phyloP scores from a whole-genome alignment of 192 early-diverging fungal genomes.

The Linnemannia schmuckeri region DNA sequence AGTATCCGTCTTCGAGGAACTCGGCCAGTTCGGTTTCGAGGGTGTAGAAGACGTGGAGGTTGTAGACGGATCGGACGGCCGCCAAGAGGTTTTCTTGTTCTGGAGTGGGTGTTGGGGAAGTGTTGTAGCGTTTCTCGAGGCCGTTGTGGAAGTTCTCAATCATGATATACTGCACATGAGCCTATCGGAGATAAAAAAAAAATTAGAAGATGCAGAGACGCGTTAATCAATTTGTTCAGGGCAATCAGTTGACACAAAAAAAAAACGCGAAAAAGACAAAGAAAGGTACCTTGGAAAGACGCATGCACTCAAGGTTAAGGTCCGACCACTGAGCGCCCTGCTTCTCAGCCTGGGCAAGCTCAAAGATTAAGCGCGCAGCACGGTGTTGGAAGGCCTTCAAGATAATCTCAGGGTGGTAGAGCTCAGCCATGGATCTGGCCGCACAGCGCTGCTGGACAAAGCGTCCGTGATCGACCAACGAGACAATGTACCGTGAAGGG shows the following conservation, averaged over 20 bases:
- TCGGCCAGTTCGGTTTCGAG: slow-evolving; percentile 76
- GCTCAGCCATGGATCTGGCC: slow-evolving; percentile 38
- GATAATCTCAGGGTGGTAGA: slow-evolving; percentile 66
- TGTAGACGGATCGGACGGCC: slow-evolving; percentile 59
- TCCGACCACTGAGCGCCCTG: slow-evolving; percentile 73
- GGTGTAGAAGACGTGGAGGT: slow-evolving; percentile 71
- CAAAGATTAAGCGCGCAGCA: slow-evolving; percentile 74
- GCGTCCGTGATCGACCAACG: slow-evolving; percentile 14
- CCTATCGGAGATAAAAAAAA: slow-evolving; percentile 30
- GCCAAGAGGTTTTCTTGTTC: slow-evolving; percentile 46
- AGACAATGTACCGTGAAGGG: slow-evolving; percentile 38
- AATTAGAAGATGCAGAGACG: not conserved
- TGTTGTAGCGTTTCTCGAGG: slow-evolving; percentile 53
- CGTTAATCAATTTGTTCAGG: not conserved
- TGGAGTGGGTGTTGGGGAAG: slow-evolving; percentile 13
- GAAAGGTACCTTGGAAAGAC: slow-evolving; percentile 62
- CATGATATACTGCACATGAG: slow-evolving; percentile 84
- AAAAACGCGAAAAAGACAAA: not conserved
- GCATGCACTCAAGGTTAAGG: slow-evolving; percentile 79
- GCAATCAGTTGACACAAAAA: not conserved
- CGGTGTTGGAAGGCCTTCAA: slow-evolving; percentile 75
- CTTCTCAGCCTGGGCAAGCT: slow-evolving; percentile 70
- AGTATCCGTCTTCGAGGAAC: slow-evolving; percentile 67
- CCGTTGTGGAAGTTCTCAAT: slow-evolving; percentile 72
- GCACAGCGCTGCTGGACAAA: slow-evolving; percentile 34